Evolutionary conservation across 1,284 basidiomycete genomes (phyloP).

Genomic region (Malassezia pachydermatis): DNA sequence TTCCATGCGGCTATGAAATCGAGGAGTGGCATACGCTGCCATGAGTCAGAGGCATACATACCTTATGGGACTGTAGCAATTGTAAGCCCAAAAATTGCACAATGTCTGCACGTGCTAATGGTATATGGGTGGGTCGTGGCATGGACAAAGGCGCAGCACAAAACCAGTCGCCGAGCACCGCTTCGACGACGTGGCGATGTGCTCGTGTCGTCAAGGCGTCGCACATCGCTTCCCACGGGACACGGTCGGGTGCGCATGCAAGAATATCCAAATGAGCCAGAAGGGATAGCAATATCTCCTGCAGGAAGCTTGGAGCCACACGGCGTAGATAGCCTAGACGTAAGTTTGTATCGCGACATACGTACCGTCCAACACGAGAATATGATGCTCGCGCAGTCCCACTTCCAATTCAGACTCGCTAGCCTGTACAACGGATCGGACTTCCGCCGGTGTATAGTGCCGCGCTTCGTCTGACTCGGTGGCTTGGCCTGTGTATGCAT

Average conservation of each 20-base stretch:
- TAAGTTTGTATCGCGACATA: constrained; percentile 8
- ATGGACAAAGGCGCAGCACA: constrained; percentile 10
- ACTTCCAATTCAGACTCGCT: constrained; percentile 28
- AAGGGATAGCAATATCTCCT: constrained; percentile 22
- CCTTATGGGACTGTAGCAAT: constrained; percentile 16
- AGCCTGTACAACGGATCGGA: constrained; percentile 39
- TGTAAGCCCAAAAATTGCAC: constrained; percentile 27
- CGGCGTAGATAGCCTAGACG: constrained; percentile 24
- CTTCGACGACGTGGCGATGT: constrained; percentile 23
- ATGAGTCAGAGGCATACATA: no score
- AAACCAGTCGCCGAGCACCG: constrained; percentile 32
- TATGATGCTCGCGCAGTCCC: constrained; percentile 24
- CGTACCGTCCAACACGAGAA: constrained; percentile 34
- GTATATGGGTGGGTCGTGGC: constrained; percentile 13
- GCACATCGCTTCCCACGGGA: constrained; percentile 25
- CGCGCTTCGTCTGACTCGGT: constrained; percentile 24
- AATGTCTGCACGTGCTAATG: constrained; percentile 22
- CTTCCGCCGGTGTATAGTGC: constrained; percentile 34
- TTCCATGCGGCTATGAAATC: constrained; percentile 20
- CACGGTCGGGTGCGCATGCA: constrained; percentile 23
- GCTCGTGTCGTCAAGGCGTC: constrained; percentile 17
- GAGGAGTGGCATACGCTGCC: constrained; percentile 16
- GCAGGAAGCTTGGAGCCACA: constrained; percentile 23
- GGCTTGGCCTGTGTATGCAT: constrained; percentile 27
- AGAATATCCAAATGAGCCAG: constrained; percentile 34